Base-by-base conservation (phyloP, 2,329 filamentous ascomycete species). In the Fusarium pininemorale region DNA sequence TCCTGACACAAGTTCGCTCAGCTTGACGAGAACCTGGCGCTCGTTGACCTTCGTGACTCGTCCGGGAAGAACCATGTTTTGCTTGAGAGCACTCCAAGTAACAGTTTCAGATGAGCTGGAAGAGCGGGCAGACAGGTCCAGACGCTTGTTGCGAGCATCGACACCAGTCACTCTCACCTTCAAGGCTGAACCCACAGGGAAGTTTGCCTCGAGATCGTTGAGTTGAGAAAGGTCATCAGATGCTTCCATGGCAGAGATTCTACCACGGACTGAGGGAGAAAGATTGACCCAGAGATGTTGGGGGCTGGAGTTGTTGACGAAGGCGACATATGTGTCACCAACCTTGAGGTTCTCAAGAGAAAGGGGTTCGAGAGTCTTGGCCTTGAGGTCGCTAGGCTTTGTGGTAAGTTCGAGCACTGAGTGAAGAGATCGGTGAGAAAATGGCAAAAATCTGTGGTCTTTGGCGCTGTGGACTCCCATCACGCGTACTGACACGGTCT, bases 231-330 rank as follows among this genome's bases (percentile, higher is more conserved):
- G 85, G 81, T 98, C 95, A 77, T 98, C 94, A 0, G 94, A 95
- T 14, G 96, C 90, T 79, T 98, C 95, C 81, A 96, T 90, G 70
- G 93, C 89, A 61, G 91, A 90, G 63, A 99, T 90, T 57, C 95
- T 91, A 63, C 96, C 96, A 67, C 95, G 92, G 22, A 99, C 91
- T 59, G 92, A 94, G 12, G 96, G 95, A 4, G 95, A 94, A 28
- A 99, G 84, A 79, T 95, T 98, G 51, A 97, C 92, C 96, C 96
- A 98, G 28, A 98, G 87, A 79, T 90, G 93, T 73, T 94, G 91
- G 35, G 93, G 88, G 28, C 89, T 89, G 70, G 96, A 87, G 79
- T 98, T 98, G 86, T 98, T 99, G 80, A 99, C 90, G 79, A 96
- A 98, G 2, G 93, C 95, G 57, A 97, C 82, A 82, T 93, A 91